These are phyloP conservation scores for Xylaria arbuscula DNA, from an alignment of 2,329 filamentous ascomycete genomes.

Conservation along the genomic window DNA sequence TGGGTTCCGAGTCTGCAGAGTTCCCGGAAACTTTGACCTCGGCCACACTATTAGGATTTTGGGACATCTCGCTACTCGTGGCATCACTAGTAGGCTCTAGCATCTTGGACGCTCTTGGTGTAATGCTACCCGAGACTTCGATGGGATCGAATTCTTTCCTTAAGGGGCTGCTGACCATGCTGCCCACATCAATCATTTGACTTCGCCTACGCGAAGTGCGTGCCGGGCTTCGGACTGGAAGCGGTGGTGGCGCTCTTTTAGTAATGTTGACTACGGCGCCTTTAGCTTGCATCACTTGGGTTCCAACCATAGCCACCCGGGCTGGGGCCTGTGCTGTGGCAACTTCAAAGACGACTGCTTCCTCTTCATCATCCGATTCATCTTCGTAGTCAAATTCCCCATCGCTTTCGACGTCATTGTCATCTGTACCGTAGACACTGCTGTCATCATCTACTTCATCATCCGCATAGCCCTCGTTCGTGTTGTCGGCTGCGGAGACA, in stretches of 20 bases:
- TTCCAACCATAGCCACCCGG: conserved; percentile 68
- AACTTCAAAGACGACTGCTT: conserved; percentile 76
- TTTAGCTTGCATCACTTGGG: conserved; percentile 75
- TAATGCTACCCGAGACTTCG: conserved; percentile 42
- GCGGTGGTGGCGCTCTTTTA: conserved; percentile 79
- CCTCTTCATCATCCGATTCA: conserved; percentile 65
- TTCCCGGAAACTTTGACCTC: conserved; percentile 12
- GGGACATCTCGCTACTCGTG: conserved; percentile 7
- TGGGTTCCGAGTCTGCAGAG: conserved; percentile 11
- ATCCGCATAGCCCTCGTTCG: conserved; percentile 31
- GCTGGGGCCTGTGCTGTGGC: conserved; percentile 67
- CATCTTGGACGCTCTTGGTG: conserved; percentile 41
- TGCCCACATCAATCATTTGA: conserved; percentile 69
- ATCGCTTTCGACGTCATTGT: conserved; percentile 50
- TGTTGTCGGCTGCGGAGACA: conserved; percentile 10
- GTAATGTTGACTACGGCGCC: conserved; percentile 87
- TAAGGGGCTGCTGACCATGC: conserved; percentile 61
- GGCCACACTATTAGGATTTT: background rate
- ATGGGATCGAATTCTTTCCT: conserved; percentile 58
- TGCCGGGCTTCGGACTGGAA: conserved; percentile 81
- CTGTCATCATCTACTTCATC: conserved; percentile 33
- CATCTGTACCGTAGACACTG: conserved; percentile 49
- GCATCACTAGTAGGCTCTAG: conserved; percentile 18
- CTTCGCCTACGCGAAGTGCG: conserved; percentile 65
- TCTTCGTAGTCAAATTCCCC: conserved; percentile 52